These are phyloP conservation scores for Elymus sibiricus DNA, from an alignment of 176 grass and related monocot species.

Conservation along the genomic window DNA sequence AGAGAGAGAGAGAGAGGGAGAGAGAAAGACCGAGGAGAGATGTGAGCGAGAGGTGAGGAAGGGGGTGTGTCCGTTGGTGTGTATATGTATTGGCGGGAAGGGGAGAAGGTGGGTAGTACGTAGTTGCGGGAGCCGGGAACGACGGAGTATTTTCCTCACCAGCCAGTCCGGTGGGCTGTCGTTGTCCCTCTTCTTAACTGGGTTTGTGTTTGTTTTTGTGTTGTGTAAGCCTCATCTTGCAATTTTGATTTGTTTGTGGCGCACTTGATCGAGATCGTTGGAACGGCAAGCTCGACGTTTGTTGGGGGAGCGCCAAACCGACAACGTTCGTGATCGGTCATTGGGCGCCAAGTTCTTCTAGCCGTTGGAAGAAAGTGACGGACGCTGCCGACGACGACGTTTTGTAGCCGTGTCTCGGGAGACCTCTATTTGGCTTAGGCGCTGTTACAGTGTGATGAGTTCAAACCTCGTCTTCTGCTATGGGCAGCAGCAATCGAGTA, in stretches of 20 bases:
- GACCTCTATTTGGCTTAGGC: not conserved
- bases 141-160: constrained; percentile 4
- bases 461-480: not conserved
- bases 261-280: not conserved
- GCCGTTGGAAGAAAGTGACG: not conserved
- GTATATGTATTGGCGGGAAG: constrained; percentile 18
- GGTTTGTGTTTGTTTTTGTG: not conserved
- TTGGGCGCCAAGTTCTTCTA: constrained; percentile 15
- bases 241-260: not conserved
- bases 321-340: not conserved
- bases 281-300: not conserved
- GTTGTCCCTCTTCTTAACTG: not conserved
- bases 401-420: not conserved
- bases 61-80: not conserved
- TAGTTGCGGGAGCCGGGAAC: not conserved
- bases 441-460: not conserved
- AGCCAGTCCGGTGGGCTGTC: constrained; percentile 18
- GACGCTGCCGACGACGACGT: not conserved
- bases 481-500: too few relatives aligned
- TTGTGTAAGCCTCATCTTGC: not conserved
- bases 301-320: not conserved
- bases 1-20: not conserved
- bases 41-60: not conserved
- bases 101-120: too few relatives aligned
- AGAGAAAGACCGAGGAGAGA: not conserved